Evolutionary conservation across 805 yeast genomes (phyloP).

Genomic region (Barnettozyma wickerhamii): DNA sequence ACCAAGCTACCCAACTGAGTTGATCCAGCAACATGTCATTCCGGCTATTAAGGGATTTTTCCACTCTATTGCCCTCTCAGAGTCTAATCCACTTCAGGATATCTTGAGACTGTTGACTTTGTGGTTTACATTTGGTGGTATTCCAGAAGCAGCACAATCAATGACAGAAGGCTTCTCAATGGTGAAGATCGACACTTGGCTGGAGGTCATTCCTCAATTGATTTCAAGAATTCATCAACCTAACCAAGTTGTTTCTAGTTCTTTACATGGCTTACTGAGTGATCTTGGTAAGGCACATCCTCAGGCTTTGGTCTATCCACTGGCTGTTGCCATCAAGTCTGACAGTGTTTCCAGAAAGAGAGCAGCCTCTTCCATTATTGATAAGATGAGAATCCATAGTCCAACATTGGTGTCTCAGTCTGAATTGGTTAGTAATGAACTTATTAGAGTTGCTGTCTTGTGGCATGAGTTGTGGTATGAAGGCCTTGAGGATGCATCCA

Average conservation of each 20-base stretch:
- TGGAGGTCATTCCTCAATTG: slow-evolving; percentile 91
- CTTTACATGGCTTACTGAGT: slow-evolving; percentile 73
- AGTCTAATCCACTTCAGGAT: slow-evolving; percentile 86
- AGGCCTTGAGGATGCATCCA: slow-evolving; percentile 93
- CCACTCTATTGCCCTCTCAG: slow-evolving; percentile 86
- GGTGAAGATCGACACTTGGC: slow-evolving; percentile 90
- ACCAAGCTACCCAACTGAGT: slow-evolving; percentile 39
- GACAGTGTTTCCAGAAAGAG: slow-evolving; percentile 85
- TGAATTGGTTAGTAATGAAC: slow-evolving; percentile 87
- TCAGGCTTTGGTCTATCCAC: slow-evolving; percentile 91
- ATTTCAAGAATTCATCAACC: slow-evolving; percentile 97
- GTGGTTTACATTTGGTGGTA: slow-evolving; percentile 96
- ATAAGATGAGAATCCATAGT: slow-evolving; percentile 87
- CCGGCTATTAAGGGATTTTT: slow-evolving; percentile 97
- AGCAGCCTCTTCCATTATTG: slow-evolving; percentile 89
- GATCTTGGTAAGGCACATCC: slow-evolving; percentile 95
- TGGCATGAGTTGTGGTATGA: slow-evolving; percentile 99
- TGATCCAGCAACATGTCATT: slow-evolving; percentile 81
- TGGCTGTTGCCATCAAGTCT: slow-evolving; percentile 93
- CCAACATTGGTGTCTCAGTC: slow-evolving; percentile 85
- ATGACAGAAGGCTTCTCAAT: slow-evolving; percentile 86
- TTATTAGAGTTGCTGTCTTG: slow-evolving; percentile 89
- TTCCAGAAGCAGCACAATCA: slow-evolving; percentile 85
- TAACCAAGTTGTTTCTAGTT: slow-evolving; percentile 73
- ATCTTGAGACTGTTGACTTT: slow-evolving; percentile 83